A percentile compares a stretch with the other conserved stretches of the same genome.
Evolutionary conservation across 805 yeast species (phyloP).

Genomic region (Lachancea lanzarotensis): DNA sequence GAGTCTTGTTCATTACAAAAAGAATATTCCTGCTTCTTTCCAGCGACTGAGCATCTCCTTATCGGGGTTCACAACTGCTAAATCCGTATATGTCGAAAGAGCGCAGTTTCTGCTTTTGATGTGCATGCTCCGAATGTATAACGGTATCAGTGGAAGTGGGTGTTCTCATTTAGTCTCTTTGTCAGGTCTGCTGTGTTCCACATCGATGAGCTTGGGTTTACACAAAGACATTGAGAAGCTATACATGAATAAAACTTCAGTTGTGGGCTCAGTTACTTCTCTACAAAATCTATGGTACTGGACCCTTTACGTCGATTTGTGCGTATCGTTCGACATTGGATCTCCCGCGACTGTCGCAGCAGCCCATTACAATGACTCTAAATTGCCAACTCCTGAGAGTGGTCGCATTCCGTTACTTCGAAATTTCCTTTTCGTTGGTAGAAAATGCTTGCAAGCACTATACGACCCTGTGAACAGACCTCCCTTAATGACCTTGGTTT

Average conservation of each 20-base stretch:
- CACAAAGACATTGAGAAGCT: slow-evolving; percentile 16
- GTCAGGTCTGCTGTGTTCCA: slow-evolving; percentile 11
- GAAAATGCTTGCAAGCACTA: slow-evolving; percentile 4
- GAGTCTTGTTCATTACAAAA: slow-evolving; percentile 12
- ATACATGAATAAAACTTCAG: slow-evolving; percentile 12
- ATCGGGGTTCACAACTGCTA: slow-evolving; percentile 25
- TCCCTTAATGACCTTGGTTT: slow-evolving; percentile 3
- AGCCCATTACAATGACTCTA: slow-evolving; percentile 5
- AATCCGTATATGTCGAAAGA: slow-evolving; percentile 25
- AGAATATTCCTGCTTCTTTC: slow-evolving; percentile 16
- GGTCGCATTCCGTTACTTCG: slow-evolving; percentile 4
- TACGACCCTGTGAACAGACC: slow-evolving; percentile 1
- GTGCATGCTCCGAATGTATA: slow-evolving; percentile 13
- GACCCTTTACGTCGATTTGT: slow-evolving; percentile 22
- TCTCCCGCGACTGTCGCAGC: slow-evolving; percentile 13
- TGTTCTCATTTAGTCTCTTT: slow-evolving; percentile 17
- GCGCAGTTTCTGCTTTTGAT: slow-evolving; percentile 24
- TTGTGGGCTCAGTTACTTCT: slow-evolving; percentile 17
- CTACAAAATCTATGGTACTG: slow-evolving; percentile 26
- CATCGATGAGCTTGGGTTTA: slow-evolving; percentile 22
- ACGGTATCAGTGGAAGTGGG: slow-evolving; percentile 21
- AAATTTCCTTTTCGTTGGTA: slow-evolving; percentile 2
- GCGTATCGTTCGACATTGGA: slow-evolving; percentile 23
- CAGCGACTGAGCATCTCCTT: slow-evolving; percentile 18
- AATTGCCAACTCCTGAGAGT: neutral